A percentile compares a stretch with the other conserved stretches of the same genome.
phyloP scores from a whole-genome alignment of 1,284 basidiomycete genomes.

The Laetiporus sulphureus region DNA sequence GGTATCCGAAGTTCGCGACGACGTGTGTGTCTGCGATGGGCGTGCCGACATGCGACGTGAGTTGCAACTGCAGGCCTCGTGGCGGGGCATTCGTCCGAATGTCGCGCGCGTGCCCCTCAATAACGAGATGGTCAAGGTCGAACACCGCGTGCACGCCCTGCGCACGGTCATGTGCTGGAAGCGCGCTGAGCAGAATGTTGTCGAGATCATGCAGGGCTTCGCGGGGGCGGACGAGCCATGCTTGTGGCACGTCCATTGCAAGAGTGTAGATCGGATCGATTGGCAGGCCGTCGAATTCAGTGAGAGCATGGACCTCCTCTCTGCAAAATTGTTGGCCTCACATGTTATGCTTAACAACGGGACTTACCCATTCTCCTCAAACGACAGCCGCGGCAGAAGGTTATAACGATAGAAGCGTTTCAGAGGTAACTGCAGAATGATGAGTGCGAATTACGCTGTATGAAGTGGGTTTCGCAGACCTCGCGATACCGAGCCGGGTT shows the following conservation, averaged over 20 bases:
- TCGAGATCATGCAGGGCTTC: slow-evolving; percentile 92
- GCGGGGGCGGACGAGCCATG: slow-evolving; percentile 90
- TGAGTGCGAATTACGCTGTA: not conserved
- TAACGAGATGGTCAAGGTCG: slow-evolving; percentile 84
- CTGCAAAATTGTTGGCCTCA: slow-evolving; percentile 27
- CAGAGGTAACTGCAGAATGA: slow-evolving; percentile 69
- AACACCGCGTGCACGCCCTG: slow-evolving; percentile 75
- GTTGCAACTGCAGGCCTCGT: slow-evolving; percentile 80
- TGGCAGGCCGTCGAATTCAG: slow-evolving; percentile 49
- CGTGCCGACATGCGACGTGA: slow-evolving; percentile 42
- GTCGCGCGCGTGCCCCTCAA: slow-evolving; percentile 93
- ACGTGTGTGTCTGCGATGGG: slow-evolving; percentile 80
- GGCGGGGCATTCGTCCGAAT: slow-evolving; percentile 56
- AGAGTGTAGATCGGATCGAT: slow-evolving; percentile 83
- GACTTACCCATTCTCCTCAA: slow-evolving; percentile 68
- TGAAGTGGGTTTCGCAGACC: slow-evolving; percentile 32
- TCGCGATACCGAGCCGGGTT: slow-evolving; percentile 67
- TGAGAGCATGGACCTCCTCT: slow-evolving; percentile 43
- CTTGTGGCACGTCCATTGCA: slow-evolving; percentile 81
- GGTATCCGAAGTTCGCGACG: slow-evolving; percentile 92
- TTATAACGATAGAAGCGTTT: slow-evolving; percentile 93
- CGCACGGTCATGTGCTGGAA: slow-evolving; percentile 47
- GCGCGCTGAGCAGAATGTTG: slow-evolving; percentile 80
- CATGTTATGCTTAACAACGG: not conserved
- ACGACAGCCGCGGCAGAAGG: slow-evolving; percentile 51